Conservation (phyloP, 2,329 filamentous ascomycete species). For the Penicillium sp. region DNA sequence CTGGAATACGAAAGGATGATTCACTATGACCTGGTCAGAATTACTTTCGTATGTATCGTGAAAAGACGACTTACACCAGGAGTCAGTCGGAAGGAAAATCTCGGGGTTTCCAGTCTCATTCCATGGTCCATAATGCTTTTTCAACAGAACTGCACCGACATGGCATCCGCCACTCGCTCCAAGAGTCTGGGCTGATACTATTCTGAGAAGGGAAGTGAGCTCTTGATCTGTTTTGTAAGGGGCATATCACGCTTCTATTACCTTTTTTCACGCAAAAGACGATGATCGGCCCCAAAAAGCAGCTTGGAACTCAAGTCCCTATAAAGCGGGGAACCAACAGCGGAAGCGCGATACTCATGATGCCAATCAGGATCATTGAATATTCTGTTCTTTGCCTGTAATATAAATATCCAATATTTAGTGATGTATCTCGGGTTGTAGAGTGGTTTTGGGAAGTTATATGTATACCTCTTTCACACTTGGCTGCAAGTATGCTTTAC, state of each 20-base stretch:
- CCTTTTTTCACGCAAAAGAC: constrained; percentile 17
- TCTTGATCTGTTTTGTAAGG: not conserved
- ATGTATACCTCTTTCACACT: constrained; percentile 14
- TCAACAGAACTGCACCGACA: constrained; percentile 9
- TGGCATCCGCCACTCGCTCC: constrained; percentile 18
- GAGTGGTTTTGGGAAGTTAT: not conserved
- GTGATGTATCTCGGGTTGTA: not conserved
- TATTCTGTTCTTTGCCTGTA: constrained; percentile 14
- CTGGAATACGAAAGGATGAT: constrained; percentile 14
- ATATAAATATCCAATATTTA: not conserved
- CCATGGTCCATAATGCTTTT: constrained; percentile 16
- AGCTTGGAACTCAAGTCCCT: constrained; percentile 11
- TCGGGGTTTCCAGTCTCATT: constrained; percentile 9
- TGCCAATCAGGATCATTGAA: constrained; percentile 18
- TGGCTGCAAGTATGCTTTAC: constrained; percentile 13
- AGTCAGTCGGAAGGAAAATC: constrained; percentile 15
- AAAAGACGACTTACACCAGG: constrained; percentile 8
- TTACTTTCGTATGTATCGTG: not conserved
- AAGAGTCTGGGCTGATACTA: constrained; percentile 14
- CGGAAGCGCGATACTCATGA: constrained; percentile 16
- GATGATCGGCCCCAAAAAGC: constrained; percentile 15
- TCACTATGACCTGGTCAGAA: constrained; percentile 4
- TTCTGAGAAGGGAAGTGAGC: not conserved
- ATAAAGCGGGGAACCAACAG: constrained; percentile 12
- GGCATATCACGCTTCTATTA: not conserved